A percentile compares a stretch with the other conserved stretches of the same genome.
Evolutionary conservation across 2,329 filamentous ascomycete genomes (phyloP).

Genomic region (Emmonsiellopsis sp.): DNA sequence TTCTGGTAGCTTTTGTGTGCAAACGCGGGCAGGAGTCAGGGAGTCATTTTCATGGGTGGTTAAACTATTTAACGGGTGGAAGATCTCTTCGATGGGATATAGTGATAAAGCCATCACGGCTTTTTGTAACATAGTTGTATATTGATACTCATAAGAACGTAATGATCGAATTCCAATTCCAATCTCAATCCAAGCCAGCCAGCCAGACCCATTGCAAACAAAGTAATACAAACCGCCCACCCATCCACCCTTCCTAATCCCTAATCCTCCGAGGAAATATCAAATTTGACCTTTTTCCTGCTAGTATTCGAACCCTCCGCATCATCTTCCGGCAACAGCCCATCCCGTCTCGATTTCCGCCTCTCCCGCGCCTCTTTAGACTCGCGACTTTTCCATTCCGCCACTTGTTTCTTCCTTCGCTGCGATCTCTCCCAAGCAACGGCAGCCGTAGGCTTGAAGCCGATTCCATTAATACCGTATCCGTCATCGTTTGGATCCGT

Average conservation of each 20-base stretch:
- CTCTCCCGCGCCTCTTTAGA: constrained; percentile 49
- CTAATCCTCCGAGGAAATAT: constrained; percentile 13
- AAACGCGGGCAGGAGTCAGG: no score
- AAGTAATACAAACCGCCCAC: not conserved
- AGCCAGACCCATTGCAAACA: not conserved
- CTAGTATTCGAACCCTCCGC: constrained; percentile 19
- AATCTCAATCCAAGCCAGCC: not conserved
- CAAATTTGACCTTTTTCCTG: constrained; percentile 34
- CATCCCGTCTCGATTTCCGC: constrained; percentile 43
- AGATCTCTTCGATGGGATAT: not conserved
- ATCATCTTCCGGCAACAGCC: constrained; percentile 15
- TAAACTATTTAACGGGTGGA: not conserved
- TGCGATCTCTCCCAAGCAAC: constrained; percentile 48
- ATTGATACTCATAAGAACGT: not conserved
- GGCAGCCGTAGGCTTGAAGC: constrained; percentile 52
- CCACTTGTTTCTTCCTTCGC: constrained; percentile 48
- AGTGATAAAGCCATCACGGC: not conserved
- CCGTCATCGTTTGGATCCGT: constrained; percentile 52
- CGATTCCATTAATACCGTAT: constrained; percentile 54
- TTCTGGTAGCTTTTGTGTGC: constrained; percentile 30
- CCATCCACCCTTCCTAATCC: not conserved
- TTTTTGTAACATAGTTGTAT: not conserved
- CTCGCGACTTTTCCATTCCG: constrained; percentile 51
- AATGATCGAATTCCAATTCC: not conserved
- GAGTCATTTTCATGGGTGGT: not conserved